Evolutionary conservation across 192 early-diverging fungal species (phyloP), one percentile per base, ranked within the genome.

Genomic region (Entophlyctis luteolus): DNA sequence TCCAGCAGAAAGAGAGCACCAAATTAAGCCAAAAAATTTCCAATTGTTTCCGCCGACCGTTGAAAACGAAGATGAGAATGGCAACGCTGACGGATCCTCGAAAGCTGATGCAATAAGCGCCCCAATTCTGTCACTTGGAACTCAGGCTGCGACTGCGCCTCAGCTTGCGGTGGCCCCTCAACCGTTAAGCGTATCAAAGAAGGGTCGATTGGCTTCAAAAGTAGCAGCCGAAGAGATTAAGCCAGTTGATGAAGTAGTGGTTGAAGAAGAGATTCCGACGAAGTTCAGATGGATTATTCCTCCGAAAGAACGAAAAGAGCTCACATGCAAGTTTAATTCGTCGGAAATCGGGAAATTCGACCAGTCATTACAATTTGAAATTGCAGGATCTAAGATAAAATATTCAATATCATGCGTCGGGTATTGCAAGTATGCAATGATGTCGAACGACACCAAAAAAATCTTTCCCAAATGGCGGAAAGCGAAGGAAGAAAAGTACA

Each of bases 291-390:
- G 85, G 85, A 71, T 79, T 37, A 67, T 87, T 12, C 68, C 56
- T 25, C 76, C 82, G 1, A 66, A 78, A 35, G 82, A 87, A 52
- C 46, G 70, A 34, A 78, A 77, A 47, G 82, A 84, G 48, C 46
- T 87, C 23, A 45, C 57, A 18, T 62, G 86, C 4, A 77, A 69
- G 49, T 87, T 86, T 56, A 68, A 53, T 31, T 73, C 83, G 0
- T 72, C 45, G 12, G 80, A 84, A 39, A 67, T 81, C 34, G 84
- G 84, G 1, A 81, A 76, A 45, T 81, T 75, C 52, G 75, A 85
- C 20, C 68, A 71, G 31, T 55, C 42, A 12, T 52, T 87, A 0
- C 79, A 66, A 10, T 87, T 87, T 68, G 81, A 77, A 46, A 74
- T 82, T 34, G 72, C 72, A 14, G 85, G 84, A n/a, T 53, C 63